Evolutionary conservation across 2,329 filamentous ascomycete genomes (phyloP), one percentile per base, ranked within the genome.

Genomic region (Fusarium sp.): DNA sequence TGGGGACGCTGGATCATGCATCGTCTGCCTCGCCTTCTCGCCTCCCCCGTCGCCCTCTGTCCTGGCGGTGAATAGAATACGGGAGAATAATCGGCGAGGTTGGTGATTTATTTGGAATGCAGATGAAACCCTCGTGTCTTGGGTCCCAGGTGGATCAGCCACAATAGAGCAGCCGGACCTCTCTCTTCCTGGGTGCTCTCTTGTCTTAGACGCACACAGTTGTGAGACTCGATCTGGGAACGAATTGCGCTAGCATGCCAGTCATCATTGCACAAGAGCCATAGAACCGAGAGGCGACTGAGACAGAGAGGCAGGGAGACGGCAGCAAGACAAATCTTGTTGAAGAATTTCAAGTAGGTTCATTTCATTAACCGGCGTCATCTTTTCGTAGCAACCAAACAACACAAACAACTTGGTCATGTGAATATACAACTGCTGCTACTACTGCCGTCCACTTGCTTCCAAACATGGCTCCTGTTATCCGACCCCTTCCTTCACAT

Each of bases 71-170:
- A 37, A 34, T 6, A 51, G 36, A 30, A 31, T n/a, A n/a, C n/a
- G n/a, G n/a, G n/a, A n/a, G n/a, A n/a, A n/a, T n/a, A n/a, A n/a
- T n/a, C n/a, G n/a, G n/a, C 16, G 36, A 28, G 52, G 39, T 30
- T 30, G 43, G 43, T n/a, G 11, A 44, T 52, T 43, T 28, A 47
- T 46, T 28, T 39, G 53, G 67, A 70, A 67, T 64, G 66, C 16
- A 10, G n/a, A 59, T 63, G 62, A 70, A 59, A 70, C 62, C 37
- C 31, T 53, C 59, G 30, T 70, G 59, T 70, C 58, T 70, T 36
- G 50, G 53, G 67, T 57, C 11, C 16, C 46, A 44, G 23, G 43
- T 34, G 37, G 31, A 46, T 52, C 43, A 43, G 34, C 15, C 27
- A 40, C 40, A 43, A 7, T 7, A 44, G 5, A 16, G 6, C 30